Evolutionary conservation across 2,329 filamentous ascomycete species (phyloP).

Genomic region (Aspergillus tamarii): DNA sequence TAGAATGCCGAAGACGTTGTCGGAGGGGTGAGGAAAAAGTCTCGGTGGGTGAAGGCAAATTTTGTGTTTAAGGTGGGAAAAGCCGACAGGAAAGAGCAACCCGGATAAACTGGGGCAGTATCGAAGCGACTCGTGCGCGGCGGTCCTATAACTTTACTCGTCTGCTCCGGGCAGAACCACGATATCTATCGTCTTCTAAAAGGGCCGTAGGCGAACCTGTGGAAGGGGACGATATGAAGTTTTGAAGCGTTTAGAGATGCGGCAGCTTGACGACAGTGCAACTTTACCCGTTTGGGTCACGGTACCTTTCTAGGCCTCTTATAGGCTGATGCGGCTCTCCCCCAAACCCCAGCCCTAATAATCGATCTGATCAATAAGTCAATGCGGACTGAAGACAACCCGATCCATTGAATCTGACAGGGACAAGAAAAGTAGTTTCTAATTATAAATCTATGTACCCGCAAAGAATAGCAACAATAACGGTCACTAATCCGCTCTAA

Average conservation of each 20-base stretch:
- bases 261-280: slow-evolving; percentile 21
- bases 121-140: slow-evolving; percentile 18
- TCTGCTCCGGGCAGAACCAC: slow-evolving; percentile 46
- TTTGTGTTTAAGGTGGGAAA: slow-evolving; percentile 21
- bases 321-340: slow-evolving; percentile 23
- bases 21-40: slow-evolving; percentile 20
- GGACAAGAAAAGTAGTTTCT: neutral
- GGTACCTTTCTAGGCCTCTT: slow-evolving; percentile 17
- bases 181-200: slow-evolving; percentile 22
- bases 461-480: neutral
- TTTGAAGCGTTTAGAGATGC: slow-evolving; percentile 34
- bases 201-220: slow-evolving; percentile 17
- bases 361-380: neutral
- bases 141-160: slow-evolving; percentile 10
- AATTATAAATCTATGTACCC: slow-evolving; percentile 4
- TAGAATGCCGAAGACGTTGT: slow-evolving; percentile 13
- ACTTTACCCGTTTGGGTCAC: slow-evolving; percentile 31
- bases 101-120: slow-evolving; percentile 17
- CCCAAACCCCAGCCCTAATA: slow-evolving; percentile 21
- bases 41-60: slow-evolving; percentile 26
- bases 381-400: neutral
- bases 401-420: neutral
- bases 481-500: neutral
- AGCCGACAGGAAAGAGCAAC: slow-evolving; percentile 31
- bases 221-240: slow-evolving; percentile 32